Evolutionary conservation across 2,329 filamentous ascomycete species (phyloP).

Genomic region (Lecanicillium sp.): DNA sequence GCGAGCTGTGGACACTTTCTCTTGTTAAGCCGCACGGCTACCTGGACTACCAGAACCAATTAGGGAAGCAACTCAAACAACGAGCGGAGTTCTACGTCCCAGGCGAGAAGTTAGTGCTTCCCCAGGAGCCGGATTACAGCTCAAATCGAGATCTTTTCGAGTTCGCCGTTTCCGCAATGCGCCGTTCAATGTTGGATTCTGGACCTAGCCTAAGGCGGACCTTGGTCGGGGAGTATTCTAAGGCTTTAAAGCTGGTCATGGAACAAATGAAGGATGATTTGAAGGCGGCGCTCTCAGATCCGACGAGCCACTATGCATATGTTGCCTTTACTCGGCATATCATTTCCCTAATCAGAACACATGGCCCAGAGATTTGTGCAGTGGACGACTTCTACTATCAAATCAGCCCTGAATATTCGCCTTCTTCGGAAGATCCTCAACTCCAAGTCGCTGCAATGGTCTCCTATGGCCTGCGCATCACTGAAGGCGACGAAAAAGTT

Average conservation of each 20-base stretch:
- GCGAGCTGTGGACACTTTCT: slow-evolving; percentile 44
- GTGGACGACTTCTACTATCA: slow-evolving; percentile 50
- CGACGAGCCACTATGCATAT: slow-evolving; percentile 34
- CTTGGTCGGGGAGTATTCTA: slow-evolving; percentile 32
- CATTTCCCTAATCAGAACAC: slow-evolving; percentile 44
- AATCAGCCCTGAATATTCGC: slow-evolving; percentile 47
- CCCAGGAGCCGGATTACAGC: slow-evolving; percentile 35
- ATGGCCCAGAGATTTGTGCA: slow-evolving; percentile 43
- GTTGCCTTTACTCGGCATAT: slow-evolving; percentile 44
- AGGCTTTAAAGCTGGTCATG: slow-evolving; percentile 39
- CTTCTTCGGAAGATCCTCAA: slow-evolving; percentile 45
- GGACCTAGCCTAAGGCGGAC: slow-evolving; percentile 24
- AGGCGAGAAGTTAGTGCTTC: slow-evolving; percentile 26
- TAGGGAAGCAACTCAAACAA: slow-evolving; percentile 37
- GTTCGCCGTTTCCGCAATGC: slow-evolving; percentile 40
- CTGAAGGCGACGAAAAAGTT: slow-evolving; percentile 40
- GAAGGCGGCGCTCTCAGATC: slow-evolving; percentile 23
- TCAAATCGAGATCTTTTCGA: slow-evolving; percentile 42
- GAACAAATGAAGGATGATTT: slow-evolving; percentile 45
- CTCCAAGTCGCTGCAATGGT: slow-evolving; percentile 47
- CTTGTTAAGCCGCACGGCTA: slow-evolving; percentile 40
- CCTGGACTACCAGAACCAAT: slow-evolving; percentile 38
- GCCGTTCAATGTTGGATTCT: slow-evolving; percentile 34
- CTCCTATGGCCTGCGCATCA: slow-evolving; percentile 46
- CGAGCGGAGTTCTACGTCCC: slow-evolving; percentile 35